Evolutionary conservation across 169 alveolate genomes (phyloP).

Genomic region (Eimeria sp.): DNA sequence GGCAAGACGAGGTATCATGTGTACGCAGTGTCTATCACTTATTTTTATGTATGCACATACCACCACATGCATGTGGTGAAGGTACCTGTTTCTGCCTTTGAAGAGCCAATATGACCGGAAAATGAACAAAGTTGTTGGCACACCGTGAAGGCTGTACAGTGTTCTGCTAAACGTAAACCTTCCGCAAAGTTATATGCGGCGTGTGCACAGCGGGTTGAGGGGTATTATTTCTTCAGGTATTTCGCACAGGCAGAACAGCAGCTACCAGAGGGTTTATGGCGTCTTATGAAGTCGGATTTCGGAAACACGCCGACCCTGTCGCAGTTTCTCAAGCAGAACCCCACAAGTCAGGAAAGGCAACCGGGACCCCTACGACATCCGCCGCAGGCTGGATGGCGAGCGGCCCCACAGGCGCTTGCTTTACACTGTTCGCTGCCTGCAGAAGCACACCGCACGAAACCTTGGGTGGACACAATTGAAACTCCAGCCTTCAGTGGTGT

Average conservation of each 20-base stretch:
- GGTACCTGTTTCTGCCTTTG: not conserved
- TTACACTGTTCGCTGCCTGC: not conserved
- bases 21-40: not conserved
- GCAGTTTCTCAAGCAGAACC: conserved; percentile 62
- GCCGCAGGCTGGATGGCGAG: not conserved
- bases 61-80: not conserved
- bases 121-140: not conserved
- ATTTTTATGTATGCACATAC: not conserved
- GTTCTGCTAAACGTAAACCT: not conserved
- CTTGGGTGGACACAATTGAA: not conserved
- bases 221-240: conserved; percentile 35
- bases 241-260: conserved; percentile 87
- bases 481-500: not conserved
- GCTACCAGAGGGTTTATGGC: conserved; percentile 81
- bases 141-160: not conserved
- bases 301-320: conserved; percentile 80
- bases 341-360: conserved; percentile 16
- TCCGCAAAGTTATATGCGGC: not conserved
- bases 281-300: conserved; percentile 81
- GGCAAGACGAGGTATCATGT: not conserved
- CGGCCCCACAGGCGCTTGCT: not conserved
- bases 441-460: not conserved
- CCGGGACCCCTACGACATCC: not conserved
- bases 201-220: conserved; percentile 1
- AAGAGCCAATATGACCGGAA: too few relatives aligned